Evolutionary conservation across 2,329 filamentous ascomycete genomes (phyloP), one percentile per base, ranked within the genome.

Genomic region (Pezicula neosporulosa): DNA sequence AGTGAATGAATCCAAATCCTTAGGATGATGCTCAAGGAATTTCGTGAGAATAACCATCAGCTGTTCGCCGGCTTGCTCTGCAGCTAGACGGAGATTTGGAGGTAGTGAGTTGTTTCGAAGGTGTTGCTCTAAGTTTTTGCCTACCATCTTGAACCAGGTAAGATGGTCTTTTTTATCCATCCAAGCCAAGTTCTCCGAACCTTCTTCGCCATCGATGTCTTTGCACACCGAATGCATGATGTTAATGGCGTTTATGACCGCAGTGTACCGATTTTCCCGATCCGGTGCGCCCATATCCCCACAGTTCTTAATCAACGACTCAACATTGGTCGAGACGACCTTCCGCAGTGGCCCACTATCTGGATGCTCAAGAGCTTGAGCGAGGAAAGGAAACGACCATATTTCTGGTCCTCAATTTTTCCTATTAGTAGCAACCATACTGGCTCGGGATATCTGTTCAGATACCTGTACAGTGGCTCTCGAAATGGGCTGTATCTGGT

Each of bases 401-500:
- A 96, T 54, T 85, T 88, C 62, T 92, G 81, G 46, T 97, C 89
- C 53, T 90, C 87, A 49, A 97, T 76, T 62, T 86, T 89, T 21
- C 81, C 80, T n/a, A 87, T 76, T 57, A 97, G 86, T 63, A 91
- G 87, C 1, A 77, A 72, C 86, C 91, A 95, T 5, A 92, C 83
- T 63, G 99, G 92, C 56, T 88, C 87, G 0, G 94, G 86, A 65
- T 97, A 99, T 53, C 91, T 83, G 68, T 96, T 96, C 55, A 99
- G 80, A 66, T 96, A 99, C 64, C 90, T 90, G 68, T 96, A 91
- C 18, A 99, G 79, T 1, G 94, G 93, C 52, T 86, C 82, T 42
- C 95, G 82, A 77, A 99, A 97, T 0, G 93, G 93, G 63, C 92
- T 97, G 61, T 89, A 86, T 44, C 92, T 87, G 1, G 94, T 99